Evolutionary conservation across 805 yeast species (phyloP).

Genomic region (Barnettozyma californica): DNA sequence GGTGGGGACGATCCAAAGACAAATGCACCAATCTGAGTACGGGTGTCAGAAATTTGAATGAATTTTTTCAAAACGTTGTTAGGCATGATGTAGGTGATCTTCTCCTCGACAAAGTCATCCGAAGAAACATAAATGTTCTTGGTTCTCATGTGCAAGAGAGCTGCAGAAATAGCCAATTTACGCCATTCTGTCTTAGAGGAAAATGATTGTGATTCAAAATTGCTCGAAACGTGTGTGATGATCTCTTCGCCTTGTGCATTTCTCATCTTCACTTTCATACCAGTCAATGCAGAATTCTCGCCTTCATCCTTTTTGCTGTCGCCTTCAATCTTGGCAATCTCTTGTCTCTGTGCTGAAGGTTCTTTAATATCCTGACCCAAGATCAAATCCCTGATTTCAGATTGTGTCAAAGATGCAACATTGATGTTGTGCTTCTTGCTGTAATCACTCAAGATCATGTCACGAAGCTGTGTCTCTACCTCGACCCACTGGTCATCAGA

Average conservation of each 20-base stretch:
- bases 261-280: constrained; percentile 72
- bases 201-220: constrained; percentile 80
- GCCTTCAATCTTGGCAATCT: constrained; percentile 68
- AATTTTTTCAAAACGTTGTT: constrained; percentile 73
- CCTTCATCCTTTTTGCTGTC: constrained; percentile 33
- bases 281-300: constrained; percentile 29
- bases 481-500: constrained; percentile 87
- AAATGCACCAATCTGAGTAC: constrained; percentile 78
- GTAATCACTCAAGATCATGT: constrained; percentile 79
- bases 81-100: constrained; percentile 73
- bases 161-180: constrained; percentile 72
- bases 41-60: constrained; percentile 72
- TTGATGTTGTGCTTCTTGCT: constrained; percentile 82
- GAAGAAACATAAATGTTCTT: constrained; percentile 70
- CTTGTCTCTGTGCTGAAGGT: constrained; percentile 83
- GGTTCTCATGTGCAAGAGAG: constrained; percentile 65
- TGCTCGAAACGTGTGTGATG: constrained; percentile 86
- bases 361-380: constrained; percentile 91
- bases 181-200: constrained; percentile 90
- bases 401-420: constrained; percentile 81
- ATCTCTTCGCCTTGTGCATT: constrained; percentile 97
- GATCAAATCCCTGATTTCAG: constrained; percentile 89
- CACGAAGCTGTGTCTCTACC: constrained; percentile 83
- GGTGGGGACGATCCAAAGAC: constrained; percentile 75
- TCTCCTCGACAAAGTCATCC: constrained; percentile 55